Conservation (phyloP, 805 yeast species). For the Zygoascus tannicola region DNA sequence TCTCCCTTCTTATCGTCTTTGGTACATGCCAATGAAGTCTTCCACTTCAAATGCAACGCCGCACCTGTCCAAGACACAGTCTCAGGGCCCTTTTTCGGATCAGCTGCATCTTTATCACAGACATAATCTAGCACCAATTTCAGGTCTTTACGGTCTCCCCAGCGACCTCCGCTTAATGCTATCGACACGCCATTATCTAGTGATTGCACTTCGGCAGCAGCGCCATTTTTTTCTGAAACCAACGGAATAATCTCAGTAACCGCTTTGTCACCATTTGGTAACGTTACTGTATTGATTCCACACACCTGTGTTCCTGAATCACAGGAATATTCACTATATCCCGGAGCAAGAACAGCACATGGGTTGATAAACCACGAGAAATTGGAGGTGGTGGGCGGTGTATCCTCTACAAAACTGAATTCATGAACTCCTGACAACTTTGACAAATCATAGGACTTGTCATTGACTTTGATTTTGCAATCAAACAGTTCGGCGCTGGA, state of each 20-base stretch:
- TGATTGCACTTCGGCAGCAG: constrained; percentile 13
- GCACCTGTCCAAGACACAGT: constrained; percentile 16
- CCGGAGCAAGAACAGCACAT: constrained; percentile 43
- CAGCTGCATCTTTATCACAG: constrained; percentile 18
- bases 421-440: constrained; percentile 42
- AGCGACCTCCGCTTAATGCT: constrained; percentile 42
- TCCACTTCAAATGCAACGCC: constrained; percentile 13
- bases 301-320: constrained; percentile 78
- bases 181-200: constrained; percentile 29
- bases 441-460: constrained; percentile 32
- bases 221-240: constrained; percentile 24
- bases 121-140: constrained; percentile 26
- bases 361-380: constrained; percentile 63
- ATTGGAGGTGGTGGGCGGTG: constrained; percentile 72
- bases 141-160: constrained; percentile 54
- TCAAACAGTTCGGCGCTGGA: constrained; percentile 14
- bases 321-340: constrained; percentile 24
- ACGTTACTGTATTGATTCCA: constrained; percentile 50
- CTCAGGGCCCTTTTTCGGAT: constrained; percentile 4
- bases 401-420: constrained; percentile 35
- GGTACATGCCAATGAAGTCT: constrained; percentile 19
- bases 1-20: constrained; percentile 15
- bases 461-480: constrained; percentile 22
- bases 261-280: constrained; percentile 40
- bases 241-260: constrained; percentile 51